A percentile compares a stretch with the other conserved stretches of the same genome.
Evolutionary conservation across 129 eudicot genomes (phyloP).

Genomic region (Pulicaria dysenterica): DNA sequence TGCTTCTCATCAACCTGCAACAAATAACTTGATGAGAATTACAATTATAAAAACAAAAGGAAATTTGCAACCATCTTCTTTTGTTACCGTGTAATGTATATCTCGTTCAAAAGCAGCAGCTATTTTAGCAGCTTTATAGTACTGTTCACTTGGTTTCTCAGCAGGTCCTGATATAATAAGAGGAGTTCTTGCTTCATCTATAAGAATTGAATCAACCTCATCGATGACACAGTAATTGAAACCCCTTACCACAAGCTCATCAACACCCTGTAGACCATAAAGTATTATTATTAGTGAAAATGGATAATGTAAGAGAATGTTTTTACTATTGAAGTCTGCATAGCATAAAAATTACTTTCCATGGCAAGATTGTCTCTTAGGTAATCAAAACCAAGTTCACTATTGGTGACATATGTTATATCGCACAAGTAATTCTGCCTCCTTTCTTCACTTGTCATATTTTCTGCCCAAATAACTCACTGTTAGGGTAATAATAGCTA

Average conservation of each 20-base stretch:
- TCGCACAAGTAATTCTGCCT: conserved; percentile 96
- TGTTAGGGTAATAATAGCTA: conserved; percentile 28
- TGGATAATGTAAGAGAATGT: background rate
- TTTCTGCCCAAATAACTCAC: conserved; percentile 57
- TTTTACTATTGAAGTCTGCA: conserved; percentile 7
- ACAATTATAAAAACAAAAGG: background rate
- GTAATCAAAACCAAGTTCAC: conserved; percentile 99
- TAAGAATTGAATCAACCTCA: conserved; percentile 97
- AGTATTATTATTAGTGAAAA: conserved; percentile 18
- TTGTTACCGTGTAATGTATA: conserved; percentile 85
- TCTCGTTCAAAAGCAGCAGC: conserved; percentile 96
- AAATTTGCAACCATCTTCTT: conserved; percentile 22
- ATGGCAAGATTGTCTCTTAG: conserved; percentile 99
- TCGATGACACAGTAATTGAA: conserved; percentile 96
- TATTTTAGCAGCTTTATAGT: conserved; percentile 98
- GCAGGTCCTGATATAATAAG: conserved; percentile 99
- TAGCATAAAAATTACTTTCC: conserved; percentile 78
- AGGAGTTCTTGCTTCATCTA: conserved; percentile 99
- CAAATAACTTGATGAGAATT: conserved; percentile 3
- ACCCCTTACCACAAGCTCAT: conserved; percentile 92
- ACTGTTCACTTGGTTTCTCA: conserved; percentile 94
- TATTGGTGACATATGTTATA: conserved; percentile 98
- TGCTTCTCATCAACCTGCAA: conserved; percentile 99
- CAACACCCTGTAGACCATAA: conserved; percentile 75
- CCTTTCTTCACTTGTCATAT: conserved; percentile 97